Evolutionary conservation across 31 red algal genomes (phyloP), one percentile per base, ranked within the genome.

Genomic region (Odonthalia washingtoniensis): DNA sequence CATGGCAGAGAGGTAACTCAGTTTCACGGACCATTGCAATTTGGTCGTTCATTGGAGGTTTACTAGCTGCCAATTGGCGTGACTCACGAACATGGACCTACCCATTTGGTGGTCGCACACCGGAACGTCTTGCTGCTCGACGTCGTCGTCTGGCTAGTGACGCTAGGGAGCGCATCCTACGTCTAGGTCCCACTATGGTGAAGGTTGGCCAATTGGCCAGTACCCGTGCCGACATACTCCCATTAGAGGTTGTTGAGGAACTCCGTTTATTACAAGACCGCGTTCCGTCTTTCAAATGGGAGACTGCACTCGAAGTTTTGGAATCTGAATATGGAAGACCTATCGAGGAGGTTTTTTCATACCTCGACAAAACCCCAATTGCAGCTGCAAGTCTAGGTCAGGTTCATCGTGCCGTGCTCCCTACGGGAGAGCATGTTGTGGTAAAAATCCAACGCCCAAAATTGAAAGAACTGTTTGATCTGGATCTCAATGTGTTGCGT

Each of bases 391-490:
- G 76, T 30, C 77, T 98, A 46, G 94, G 94, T 18, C 97, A 98
- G 69, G 97, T 98, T 24, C 90, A 98, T 84, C 86, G 85, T 3
- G 97, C 97, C 2, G 57, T 68, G 1, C 85, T 98, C 52, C 72
- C 62, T 16, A 76, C 70, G 18, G 97, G 97, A 6, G 94, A 98
- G 73, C 62, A 98, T 38, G 94, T 98, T 43, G 94, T 95, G 4
- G 92, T 98, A 38, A 98, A 98, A 78, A 82, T 98, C 34, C 97
- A 98, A 72, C 85, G 97, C 33, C 97, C 90, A 12, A 72, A 82
- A 33, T 77, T 98, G 74, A 70, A 81, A 44, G 57, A 70, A 40
- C 76, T 96, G 34, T 94, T 98, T 76, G 92, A 94, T 61, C 62
- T 95, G 26, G 97, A 98, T 65, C 80, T 98, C 38, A 73, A 84